These are phyloP conservation scores for Sequoia sempervirens DNA, from an alignment of 75 land plant genomes.

Conservation along the genomic window DNA sequence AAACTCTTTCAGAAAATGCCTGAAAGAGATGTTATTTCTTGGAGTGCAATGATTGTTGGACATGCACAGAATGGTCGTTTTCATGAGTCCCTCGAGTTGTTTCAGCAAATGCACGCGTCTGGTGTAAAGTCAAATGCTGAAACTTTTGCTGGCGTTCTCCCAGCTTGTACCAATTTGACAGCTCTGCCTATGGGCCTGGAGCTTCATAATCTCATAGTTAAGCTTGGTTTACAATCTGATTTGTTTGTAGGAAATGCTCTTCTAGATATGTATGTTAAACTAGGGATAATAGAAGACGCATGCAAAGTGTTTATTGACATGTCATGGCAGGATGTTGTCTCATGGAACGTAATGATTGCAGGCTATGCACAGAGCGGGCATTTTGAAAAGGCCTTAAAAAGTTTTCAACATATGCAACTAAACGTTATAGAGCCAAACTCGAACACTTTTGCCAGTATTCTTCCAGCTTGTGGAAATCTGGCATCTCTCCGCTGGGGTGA, in stretches of 20 bases:
- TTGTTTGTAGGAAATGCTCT: conserved; percentile 16
- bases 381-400: conserved; percentile 20
- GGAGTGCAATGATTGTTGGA: conserved; percentile 61
- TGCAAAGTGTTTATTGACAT: conserved; percentile 10
- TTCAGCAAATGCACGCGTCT: conserved; percentile 48
- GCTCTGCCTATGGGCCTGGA: conserved; percentile 18
- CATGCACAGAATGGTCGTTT: conserved; percentile 46
- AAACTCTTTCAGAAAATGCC: conserved; percentile 58
- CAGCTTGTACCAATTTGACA: conserved; percentile 54
- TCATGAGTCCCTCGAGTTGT: conserved; percentile 58
- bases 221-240: conserved; percentile 13
- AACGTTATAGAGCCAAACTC: conserved; percentile 5
- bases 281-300: conserved; percentile 13
- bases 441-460: conserved; percentile 14
- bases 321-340: conserved; percentile 13
- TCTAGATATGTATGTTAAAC: conserved; percentile 20
- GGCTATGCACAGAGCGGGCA: conserved; percentile 18
- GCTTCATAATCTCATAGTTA: conserved; percentile 12
- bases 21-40: conserved; percentile 46
- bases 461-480: conserved; percentile 20
- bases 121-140: conserved; percentile 32
- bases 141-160: conserved; percentile 46
- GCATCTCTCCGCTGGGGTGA: conserved; percentile 17
- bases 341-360: conserved; percentile 21
- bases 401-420: conserved; percentile 16